Evolutionary conservation across 306 rosid species (phyloP).

Genomic region (Oemleria cerasiformis): DNA sequence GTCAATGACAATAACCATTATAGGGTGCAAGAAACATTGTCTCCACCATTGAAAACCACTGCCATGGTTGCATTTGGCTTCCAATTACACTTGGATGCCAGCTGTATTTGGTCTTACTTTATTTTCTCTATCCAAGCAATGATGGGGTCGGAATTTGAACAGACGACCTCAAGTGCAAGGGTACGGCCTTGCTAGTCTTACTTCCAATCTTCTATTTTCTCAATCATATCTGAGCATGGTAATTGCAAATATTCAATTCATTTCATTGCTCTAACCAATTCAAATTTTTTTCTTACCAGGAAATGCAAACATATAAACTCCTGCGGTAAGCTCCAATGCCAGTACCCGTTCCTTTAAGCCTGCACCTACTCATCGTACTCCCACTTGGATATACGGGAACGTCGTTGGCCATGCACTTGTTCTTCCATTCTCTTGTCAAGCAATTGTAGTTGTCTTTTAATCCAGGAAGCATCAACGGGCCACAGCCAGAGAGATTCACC

Average conservation of each 20-base stretch:
- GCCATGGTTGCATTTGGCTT: background rate
- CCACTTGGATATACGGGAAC: slow-evolving; percentile 49
- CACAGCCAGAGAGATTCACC: slow-evolving; percentile 68
- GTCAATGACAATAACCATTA: slow-evolving; percentile 16
- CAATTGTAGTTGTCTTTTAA: slow-evolving; percentile 59
- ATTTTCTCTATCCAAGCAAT: no score
- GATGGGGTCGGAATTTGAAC: no score
- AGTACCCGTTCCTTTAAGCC: slow-evolving; percentile 1
- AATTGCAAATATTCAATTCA: background rate
- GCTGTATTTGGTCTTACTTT: no score
- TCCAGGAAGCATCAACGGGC: slow-evolving; percentile 75
- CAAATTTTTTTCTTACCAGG: background rate
- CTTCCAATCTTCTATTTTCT: background rate
- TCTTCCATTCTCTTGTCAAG: slow-evolving; percentile 43
- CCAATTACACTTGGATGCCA: background rate
- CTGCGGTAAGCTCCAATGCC: background rate
- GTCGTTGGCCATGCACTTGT: slow-evolving; percentile 24
- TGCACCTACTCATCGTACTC: slow-evolving; percentile 43
- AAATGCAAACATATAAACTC: background rate
- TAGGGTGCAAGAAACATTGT: background rate
- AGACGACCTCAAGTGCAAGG: no score
- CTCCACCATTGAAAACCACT: background rate
- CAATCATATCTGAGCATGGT: background rate
- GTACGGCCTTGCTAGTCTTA: no score
- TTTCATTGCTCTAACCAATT: background rate